phyloP scores from a whole-genome alignment of 1,284 basidiomycete genomes.

The Gymnopus androsaceus region DNA sequence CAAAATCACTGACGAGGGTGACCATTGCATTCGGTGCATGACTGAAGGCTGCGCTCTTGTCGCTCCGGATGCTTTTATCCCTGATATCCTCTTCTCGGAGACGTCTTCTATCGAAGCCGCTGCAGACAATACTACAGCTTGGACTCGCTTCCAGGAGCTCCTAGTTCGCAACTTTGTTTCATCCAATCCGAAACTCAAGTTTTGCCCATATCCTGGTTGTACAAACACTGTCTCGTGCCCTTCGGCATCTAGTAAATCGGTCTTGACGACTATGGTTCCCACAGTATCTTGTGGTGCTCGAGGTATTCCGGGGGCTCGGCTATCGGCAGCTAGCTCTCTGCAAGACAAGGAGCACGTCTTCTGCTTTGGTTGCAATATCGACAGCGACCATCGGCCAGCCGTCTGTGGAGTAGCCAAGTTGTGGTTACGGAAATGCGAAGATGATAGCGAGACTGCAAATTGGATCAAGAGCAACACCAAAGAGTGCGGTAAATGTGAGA shows the following conservation, averaged over 20 bases:
- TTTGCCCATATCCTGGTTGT: slow-evolving; percentile 88
- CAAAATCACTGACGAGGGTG: slow-evolving; percentile 91
- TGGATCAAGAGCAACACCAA: slow-evolving; percentile 99
- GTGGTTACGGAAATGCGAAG: slow-evolving; percentile 97
- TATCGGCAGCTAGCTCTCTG: slow-evolving; percentile 18
- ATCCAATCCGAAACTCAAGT: slow-evolving; percentile 83
- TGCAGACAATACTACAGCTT: slow-evolving; percentile 48
- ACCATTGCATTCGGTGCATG: slow-evolving; percentile 92
- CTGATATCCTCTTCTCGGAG: slow-evolving; percentile 31
- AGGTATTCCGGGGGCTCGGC: slow-evolving; percentile 35
- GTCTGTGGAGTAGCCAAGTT: slow-evolving; percentile 87
- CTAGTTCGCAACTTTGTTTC: slow-evolving; percentile 90
- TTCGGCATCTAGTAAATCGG: slow-evolving; percentile 68
- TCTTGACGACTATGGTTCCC: slow-evolving; percentile 82
- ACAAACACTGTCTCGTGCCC: slow-evolving; percentile 90
- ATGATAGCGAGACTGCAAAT: slow-evolving; percentile 98
- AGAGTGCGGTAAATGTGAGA: slow-evolving; percentile 93
- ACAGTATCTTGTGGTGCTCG: slow-evolving; percentile 81
- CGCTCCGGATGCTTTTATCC: slow-evolving; percentile 67
- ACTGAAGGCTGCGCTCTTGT: slow-evolving; percentile 83
- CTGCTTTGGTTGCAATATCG: slow-evolving; percentile 89
- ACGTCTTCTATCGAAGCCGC: slow-evolving; percentile 24
- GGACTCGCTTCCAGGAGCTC: slow-evolving; percentile 80
- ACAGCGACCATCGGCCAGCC: slow-evolving; percentile 88
- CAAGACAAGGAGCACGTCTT: slow-evolving; percentile 67